Conservation (phyloP, 768 basidiomycete species). For the Termitomyces sp. region DNA sequence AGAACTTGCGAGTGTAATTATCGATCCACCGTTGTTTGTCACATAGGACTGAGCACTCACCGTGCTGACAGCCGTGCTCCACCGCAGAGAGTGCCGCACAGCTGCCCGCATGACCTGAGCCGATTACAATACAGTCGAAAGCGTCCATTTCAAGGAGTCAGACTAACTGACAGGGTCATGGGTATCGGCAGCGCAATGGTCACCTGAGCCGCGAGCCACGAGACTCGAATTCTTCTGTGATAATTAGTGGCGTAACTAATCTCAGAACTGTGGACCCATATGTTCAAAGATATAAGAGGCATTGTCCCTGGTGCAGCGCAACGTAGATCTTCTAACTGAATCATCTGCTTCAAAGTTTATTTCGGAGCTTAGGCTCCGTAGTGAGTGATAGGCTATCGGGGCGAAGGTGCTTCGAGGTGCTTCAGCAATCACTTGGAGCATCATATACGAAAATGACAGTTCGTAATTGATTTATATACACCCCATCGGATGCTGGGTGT, state of each 20-base stretch:
- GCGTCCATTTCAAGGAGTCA: constrained; percentile 8
- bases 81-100: constrained; percentile 58
- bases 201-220: constrained; percentile 9
- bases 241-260: constrained; percentile 5
- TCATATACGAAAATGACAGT: background rate
- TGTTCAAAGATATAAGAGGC: background rate
- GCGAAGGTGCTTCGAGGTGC: background rate
- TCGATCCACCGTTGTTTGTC: background rate
- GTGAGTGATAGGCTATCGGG: background rate
- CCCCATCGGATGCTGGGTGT: background rate
- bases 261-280: background rate
- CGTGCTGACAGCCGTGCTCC: constrained; percentile 52
- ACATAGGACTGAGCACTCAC: constrained; percentile 18
- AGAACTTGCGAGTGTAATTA: constrained; percentile 32
- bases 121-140: constrained; percentile 58
- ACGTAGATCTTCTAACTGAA: background rate
- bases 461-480: background rate
- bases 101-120: constrained; percentile 64
- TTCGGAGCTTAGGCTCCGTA: background rate
- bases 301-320: background rate
- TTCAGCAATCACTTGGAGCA: background rate
- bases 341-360: background rate
- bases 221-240: background rate
- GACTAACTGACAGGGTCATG: constrained; percentile 3
- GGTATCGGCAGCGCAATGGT: constrained; percentile 1